Evolutionary conservation across 2,329 filamentous ascomycete genomes (phyloP).

Genomic region (Tothia fuscella): DNA sequence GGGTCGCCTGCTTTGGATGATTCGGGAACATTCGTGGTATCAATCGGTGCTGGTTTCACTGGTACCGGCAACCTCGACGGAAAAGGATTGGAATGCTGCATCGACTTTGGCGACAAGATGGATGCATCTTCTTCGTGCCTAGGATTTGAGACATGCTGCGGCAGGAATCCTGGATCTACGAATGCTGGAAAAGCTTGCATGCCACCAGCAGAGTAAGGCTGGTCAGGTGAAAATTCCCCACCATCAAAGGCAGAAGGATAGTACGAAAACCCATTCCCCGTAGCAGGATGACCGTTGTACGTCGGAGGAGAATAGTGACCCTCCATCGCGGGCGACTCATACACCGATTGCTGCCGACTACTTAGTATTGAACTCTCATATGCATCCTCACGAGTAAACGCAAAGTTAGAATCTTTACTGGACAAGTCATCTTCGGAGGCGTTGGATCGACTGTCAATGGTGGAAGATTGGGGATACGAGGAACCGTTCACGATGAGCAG

Average conservation of each 20-base stretch:
- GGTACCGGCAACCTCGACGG: neutral
- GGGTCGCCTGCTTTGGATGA: slow-evolving; percentile 47
- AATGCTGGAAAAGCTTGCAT: slow-evolving; percentile 7
- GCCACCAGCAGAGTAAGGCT: neutral
- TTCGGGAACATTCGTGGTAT: slow-evolving; percentile 34
- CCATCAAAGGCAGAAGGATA: neutral
- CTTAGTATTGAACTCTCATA: no score
- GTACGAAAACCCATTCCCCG: neutral
- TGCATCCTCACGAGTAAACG: neutral
- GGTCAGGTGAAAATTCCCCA: neutral
- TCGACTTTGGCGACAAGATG: neutral
- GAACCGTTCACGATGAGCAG: slow-evolving; percentile 30
- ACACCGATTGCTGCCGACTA: neutral
- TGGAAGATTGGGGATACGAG: slow-evolving; percentile 14
- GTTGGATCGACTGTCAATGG: neutral
- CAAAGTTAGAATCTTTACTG: neutral
- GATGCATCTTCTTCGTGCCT: neutral
- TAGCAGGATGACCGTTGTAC: neutral
- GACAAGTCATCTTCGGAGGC: neutral
- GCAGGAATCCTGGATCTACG: neutral
- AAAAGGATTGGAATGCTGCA: neutral
- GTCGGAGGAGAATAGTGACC: neutral
- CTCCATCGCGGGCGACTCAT: neutral
- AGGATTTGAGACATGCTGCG: neutral
- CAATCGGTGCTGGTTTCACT: slow-evolving; percentile 3